Evolutionary conservation across 1,284 basidiomycete species (phyloP).

Genomic region (Athelia sp.): DNA sequence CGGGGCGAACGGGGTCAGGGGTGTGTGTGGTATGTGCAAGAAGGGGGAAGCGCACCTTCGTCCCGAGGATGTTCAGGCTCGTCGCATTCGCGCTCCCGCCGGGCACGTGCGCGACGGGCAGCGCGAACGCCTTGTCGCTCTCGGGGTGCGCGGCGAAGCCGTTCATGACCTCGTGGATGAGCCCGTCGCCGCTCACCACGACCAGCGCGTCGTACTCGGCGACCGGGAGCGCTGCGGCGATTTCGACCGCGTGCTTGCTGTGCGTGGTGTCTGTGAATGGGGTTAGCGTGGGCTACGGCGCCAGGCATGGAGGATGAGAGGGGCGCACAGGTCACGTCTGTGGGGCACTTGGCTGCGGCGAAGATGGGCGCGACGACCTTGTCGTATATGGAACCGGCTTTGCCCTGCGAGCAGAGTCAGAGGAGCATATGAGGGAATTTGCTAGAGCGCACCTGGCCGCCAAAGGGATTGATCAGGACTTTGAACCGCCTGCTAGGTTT

Average conservation of each 20-base stretch:
- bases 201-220: conserved; percentile 71
- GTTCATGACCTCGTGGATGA: conserved; percentile 90
- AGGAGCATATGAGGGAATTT: background rate
- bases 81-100: conserved; percentile 84
- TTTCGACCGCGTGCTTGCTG: conserved; percentile 67
- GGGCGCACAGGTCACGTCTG: conserved; percentile 59
- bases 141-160: conserved; percentile 77
- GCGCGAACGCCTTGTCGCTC: conserved; percentile 65
- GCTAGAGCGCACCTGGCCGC: conserved; percentile 55
- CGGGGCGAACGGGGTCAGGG: too few species aligned
- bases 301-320: conserved; percentile 6
- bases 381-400: conserved; percentile 57
- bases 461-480: conserved; percentile 85
- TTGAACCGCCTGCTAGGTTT: conserved; percentile 50
- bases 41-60: conserved; percentile 38
- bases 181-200: conserved; percentile 87
- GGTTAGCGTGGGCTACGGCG: conserved; percentile 3
- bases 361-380: conserved; percentile 77
- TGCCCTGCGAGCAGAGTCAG: conserved; percentile 46
- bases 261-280: conserved; percentile 62
- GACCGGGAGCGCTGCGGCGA: conserved; percentile 55
- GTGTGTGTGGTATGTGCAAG: background rate
- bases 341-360: conserved; percentile 65
- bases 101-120: conserved; percentile 84
- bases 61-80: conserved; percentile 68